Evolutionary conservation across 306 rosid genomes (phyloP).

Genomic region (Lathyrus aphaca): DNA sequence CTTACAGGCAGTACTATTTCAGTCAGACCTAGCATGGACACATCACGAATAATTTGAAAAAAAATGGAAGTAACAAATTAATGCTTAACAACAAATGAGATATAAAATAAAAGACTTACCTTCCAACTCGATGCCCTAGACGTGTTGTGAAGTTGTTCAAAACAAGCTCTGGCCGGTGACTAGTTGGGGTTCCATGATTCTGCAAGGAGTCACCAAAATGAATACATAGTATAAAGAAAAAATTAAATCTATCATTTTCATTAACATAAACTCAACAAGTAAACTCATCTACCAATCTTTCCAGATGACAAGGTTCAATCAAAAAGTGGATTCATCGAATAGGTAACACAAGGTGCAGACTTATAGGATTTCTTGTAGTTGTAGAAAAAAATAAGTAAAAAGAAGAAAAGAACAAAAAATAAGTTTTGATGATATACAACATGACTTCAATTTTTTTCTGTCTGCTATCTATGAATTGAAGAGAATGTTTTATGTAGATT

Average conservation of each 20-base stretch:
- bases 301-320: background rate
- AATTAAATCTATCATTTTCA: slow-evolving; percentile 12
- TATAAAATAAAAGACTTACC: slow-evolving; percentile 47
- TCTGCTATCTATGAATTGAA: slow-evolving; percentile 17
- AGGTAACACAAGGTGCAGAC: slow-evolving; percentile 18
- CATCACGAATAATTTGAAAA: background rate
- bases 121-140: slow-evolving; percentile 87
- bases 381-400: background rate
- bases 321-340: slow-evolving; percentile 9
- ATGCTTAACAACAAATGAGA: slow-evolving; percentile 9
- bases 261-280: slow-evolving; percentile 24
- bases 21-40: slow-evolving; percentile 11
- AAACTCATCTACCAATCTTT: slow-evolving; percentile 8
- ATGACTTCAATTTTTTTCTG: slow-evolving; percentile 1
- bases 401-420: slow-evolving; percentile 5
- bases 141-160: slow-evolving; percentile 81
- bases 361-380: background rate
- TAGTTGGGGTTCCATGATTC: slow-evolving; percentile 95
- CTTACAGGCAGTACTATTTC: slow-evolving; percentile 10
- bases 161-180: slow-evolving; percentile 90
- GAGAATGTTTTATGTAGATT: slow-evolving; percentile 2
- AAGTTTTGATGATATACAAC: slow-evolving; percentile 10
- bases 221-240: background rate
- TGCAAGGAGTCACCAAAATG: slow-evolving; percentile 41
- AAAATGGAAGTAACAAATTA: slow-evolving; percentile 14